Percentiles rank a stretch among this genome's conserved stretches.
These are phyloP conservation scores for Sugiyamaella sp. DNA, from an alignment of 1,139 yeast species.

Conservation along the genomic window DNA sequence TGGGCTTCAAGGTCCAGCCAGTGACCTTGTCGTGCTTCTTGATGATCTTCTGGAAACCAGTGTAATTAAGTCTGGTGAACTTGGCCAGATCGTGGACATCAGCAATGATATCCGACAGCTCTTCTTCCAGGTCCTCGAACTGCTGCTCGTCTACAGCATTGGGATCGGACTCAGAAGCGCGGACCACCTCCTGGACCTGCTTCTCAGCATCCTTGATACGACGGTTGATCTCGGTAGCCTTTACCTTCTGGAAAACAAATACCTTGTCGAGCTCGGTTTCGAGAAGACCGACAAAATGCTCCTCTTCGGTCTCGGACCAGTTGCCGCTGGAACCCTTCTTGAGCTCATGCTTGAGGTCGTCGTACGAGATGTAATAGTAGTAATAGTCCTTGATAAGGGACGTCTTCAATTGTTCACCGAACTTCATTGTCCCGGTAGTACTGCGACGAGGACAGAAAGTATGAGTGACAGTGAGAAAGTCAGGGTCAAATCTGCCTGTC, in stretches of 20 bases:
- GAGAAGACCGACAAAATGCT: conserved; percentile 69
- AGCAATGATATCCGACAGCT: conserved; percentile 88
- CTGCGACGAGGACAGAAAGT: neutral
- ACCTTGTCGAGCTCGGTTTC: conserved; percentile 90
- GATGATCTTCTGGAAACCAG: conserved; percentile 93
- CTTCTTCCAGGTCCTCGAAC: conserved; percentile 89
- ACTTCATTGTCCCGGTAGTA: conserved; percentile 42
- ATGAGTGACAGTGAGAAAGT: neutral
- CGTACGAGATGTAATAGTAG: conserved; percentile 87
- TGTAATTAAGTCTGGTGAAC: conserved; percentile 87
- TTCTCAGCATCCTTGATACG: conserved; percentile 80
- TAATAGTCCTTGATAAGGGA: conserved; percentile 64
- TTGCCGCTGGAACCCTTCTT: conserved; percentile 61
- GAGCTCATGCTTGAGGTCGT: conserved; percentile 80
- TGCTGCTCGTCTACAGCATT: conserved; percentile 61
- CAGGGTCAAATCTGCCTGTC: neutral
- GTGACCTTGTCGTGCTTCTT: conserved; percentile 96
- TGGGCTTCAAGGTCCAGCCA: conserved; percentile 79
- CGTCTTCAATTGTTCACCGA: conserved; percentile 48
- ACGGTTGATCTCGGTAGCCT: conserved; percentile 79
- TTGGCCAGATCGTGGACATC: conserved; percentile 97
- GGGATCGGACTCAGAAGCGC: conserved; percentile 45
- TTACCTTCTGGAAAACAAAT: conserved; percentile 84
- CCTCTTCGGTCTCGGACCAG: conserved; percentile 82
- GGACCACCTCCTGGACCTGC: conserved; percentile 66